Evolutionary conservation across 257 asterid species (phyloP).

Genomic region (Solanum appendiculatum): DNA sequence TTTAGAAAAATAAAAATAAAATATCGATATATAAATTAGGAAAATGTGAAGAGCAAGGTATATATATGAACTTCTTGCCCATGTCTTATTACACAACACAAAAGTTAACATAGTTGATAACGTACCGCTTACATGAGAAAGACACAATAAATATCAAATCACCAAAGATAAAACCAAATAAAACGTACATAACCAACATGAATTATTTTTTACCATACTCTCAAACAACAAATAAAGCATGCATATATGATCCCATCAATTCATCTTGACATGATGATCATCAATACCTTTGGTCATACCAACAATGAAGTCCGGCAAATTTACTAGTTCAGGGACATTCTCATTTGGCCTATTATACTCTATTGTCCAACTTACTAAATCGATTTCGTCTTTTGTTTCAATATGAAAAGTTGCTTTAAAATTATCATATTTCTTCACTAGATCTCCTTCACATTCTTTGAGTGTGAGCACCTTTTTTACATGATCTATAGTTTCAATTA

Average conservation of each 20-base stretch:
- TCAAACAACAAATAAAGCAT: neutral
- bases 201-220: neutral
- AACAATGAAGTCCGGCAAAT: neutral
- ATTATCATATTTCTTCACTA: neutral
- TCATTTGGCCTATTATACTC: neutral
- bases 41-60: no score
- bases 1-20: no score
- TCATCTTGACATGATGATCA: neutral
- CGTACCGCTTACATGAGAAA: no score
- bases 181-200: neutral
- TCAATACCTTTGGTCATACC: neutral
- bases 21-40: no score
- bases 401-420: neutral
- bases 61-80: no score
- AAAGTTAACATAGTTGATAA: no score
- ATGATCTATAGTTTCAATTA: neutral
- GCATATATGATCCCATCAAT: neutral
- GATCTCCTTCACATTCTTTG: neutral
- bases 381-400: neutral
- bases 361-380: neutral
- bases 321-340: neutral
- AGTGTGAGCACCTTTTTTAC: neutral
- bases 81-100: no score
- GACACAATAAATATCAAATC: neutral
- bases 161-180: neutral